phyloP scores from a whole-genome alignment of 1,284 basidiomycete genomes.

The Cryptococcus sp. region DNA sequence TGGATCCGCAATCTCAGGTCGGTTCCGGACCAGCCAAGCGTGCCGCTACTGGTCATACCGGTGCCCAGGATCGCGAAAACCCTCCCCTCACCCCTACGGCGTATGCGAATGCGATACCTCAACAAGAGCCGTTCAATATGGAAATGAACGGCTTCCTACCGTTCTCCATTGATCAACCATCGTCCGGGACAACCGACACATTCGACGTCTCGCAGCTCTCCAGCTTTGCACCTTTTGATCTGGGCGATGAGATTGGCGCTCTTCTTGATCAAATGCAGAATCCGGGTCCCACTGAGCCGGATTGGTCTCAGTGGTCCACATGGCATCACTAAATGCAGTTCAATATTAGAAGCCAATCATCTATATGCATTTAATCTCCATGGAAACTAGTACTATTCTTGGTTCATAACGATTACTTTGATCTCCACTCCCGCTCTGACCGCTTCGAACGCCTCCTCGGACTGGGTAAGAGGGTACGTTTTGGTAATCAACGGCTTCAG shows the following conservation, averaged over 20 bases:
- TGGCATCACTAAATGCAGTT: background rate
- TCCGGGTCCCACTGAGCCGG: too few species aligned
- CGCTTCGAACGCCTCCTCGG: conserved; percentile 56
- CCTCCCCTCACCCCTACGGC: too few species aligned
- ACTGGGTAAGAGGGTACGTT: conserved; percentile 57
- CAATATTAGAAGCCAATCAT: background rate
- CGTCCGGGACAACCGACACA: background rate
- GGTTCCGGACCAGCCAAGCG: too few species aligned
- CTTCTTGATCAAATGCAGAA: background rate
- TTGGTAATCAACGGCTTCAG: conserved; percentile 52
- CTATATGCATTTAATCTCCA: background rate
- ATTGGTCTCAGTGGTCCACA: too few species aligned
- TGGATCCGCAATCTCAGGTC: too few species aligned
- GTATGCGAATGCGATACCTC: too few species aligned
- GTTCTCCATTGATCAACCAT: too few species aligned
- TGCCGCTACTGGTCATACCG: too few species aligned
- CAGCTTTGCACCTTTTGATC: conserved; percentile 5
- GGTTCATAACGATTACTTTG: conserved; percentile 37
- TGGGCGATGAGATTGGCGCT: conserved; percentile 6
- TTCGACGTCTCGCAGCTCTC: conserved; percentile 1
- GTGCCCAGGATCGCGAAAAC: too few species aligned
- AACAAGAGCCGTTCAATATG: too few species aligned
- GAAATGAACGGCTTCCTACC: too few species aligned
- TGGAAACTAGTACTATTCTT: conserved; percentile 6
- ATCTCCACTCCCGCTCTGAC: conserved; percentile 49